Conservation (phyloP, 2,329 filamentous ascomycete genomes). For the Purpureocillium takamizusanense region DNA sequence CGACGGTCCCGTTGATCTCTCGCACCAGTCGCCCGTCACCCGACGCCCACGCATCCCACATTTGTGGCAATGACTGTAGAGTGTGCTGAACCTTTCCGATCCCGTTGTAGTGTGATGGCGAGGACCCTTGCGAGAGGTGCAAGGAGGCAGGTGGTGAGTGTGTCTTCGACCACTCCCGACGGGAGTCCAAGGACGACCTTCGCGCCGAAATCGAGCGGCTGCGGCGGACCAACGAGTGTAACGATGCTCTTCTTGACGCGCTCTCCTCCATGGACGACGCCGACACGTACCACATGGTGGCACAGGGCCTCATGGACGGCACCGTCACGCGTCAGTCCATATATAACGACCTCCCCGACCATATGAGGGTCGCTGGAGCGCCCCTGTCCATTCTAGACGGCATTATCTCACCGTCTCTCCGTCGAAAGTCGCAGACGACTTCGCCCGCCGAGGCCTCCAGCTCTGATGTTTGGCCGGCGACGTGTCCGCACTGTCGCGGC, state of each 20-base stretch:
- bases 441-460: too few relatives aligned
- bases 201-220: conserved; percentile 13
- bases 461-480: too few relatives aligned
- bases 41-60: too few relatives aligned
- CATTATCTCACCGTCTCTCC: too few relatives aligned
- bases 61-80: too few relatives aligned
- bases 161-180: conserved; percentile 4
- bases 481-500: too few relatives aligned
- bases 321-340: neutral
- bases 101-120: conserved; percentile 4
- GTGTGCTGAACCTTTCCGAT: neutral
- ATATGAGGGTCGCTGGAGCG: neutral
- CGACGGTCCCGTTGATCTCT: too few relatives aligned
- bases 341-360: neutral
- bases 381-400: neutral
- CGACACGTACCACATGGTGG: neutral
- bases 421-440: too few relatives aligned
- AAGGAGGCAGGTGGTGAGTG: conserved; percentile 2
- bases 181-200: conserved; percentile 9
- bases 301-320: neutral
- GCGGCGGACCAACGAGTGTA: conserved; percentile 3
- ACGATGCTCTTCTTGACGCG: neutral
- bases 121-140: conserved; percentile 5
- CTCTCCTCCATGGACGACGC: conserved; percentile 1
- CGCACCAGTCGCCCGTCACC: too few relatives aligned